phyloP scores from a whole-genome alignment of 164 flowering plant species.

The Annona cherimola region DNA sequence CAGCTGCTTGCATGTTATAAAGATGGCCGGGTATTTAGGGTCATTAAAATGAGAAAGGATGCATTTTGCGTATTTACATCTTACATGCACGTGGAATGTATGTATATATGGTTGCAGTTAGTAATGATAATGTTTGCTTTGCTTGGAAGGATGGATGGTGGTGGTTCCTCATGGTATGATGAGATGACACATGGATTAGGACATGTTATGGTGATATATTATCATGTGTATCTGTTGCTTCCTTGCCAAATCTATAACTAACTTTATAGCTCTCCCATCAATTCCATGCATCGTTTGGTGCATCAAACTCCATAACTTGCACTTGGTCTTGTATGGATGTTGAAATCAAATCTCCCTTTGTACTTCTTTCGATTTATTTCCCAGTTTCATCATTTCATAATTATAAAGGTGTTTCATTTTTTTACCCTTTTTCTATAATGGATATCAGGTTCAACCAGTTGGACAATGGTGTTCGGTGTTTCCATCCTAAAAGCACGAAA shows the following conservation, averaged over 20 bases:
- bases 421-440: too few species aligned
- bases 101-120: neutral
- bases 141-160: slow-evolving; percentile 16
- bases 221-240: slow-evolving; percentile 8
- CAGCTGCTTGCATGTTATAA: too few species aligned
- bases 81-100: neutral
- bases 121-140: slow-evolving; percentile 16
- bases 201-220: slow-evolving; percentile 1
- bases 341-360: neutral
- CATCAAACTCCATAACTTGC: slow-evolving; percentile 3
- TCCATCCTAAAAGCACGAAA: too few species aligned
- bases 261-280: slow-evolving; percentile 7
- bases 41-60: neutral
- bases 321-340: neutral
- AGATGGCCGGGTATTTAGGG: too few species aligned
- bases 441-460: too few species aligned
- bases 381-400: too few species aligned
- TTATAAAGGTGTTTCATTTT: too few species aligned
- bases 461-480: too few species aligned
- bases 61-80: neutral
- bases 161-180: neutral
- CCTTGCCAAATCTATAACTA: slow-evolving; percentile 9
- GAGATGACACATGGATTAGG: neutral
- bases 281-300: slow-evolving; percentile 6
- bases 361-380: too few species aligned